Conservation (phyloP, 208 protist species). For the Phytomonas francai region DNA sequence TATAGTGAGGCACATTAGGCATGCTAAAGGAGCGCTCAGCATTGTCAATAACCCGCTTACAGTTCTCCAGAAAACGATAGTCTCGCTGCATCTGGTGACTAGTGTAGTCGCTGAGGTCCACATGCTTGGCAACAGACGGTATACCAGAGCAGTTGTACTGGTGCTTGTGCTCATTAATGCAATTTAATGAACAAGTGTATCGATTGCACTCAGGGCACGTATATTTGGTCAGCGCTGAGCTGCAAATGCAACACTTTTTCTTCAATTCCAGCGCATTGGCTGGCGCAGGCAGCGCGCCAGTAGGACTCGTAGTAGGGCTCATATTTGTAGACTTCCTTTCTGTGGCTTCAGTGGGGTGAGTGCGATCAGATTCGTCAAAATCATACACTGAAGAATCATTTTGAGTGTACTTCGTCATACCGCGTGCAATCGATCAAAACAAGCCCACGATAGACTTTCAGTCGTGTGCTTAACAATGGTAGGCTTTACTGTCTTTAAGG, state of each 20-base stretch:
- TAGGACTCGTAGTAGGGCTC: neutral
- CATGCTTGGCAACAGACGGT: constrained; percentile 41
- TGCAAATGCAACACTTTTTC: constrained; percentile 60
- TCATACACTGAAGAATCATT: neutral
- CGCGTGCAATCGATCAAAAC: neutral
- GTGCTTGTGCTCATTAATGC: constrained; percentile 67
- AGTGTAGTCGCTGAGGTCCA: constrained; percentile 61
- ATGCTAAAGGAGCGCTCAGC: constrained; percentile 52
- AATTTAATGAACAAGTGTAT: constrained; percentile 69
- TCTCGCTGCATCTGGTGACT: constrained; percentile 70
- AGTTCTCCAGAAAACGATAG: constrained; percentile 76
- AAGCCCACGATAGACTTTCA: neutral
- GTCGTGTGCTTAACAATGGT: neutral
- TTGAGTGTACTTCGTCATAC: neutral
- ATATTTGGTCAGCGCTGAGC: constrained; percentile 36
- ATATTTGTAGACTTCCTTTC: neutral
- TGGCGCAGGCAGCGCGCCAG: neutral
- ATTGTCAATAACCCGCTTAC: constrained; percentile 56
- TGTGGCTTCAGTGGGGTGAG: neutral
- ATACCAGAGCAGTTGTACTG: constrained; percentile 54
- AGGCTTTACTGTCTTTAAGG: constrained; percentile 4
- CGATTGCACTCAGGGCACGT: constrained; percentile 69
- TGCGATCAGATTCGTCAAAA: neutral
- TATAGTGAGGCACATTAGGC: constrained; percentile 37
- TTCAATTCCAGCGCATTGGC: neutral